Percentiles rank a stretch among this genome's conserved stretches.
Conservation (phyloP, 2,329 filamentous ascomycete genomes). For the Fusarium sp. region DNA sequence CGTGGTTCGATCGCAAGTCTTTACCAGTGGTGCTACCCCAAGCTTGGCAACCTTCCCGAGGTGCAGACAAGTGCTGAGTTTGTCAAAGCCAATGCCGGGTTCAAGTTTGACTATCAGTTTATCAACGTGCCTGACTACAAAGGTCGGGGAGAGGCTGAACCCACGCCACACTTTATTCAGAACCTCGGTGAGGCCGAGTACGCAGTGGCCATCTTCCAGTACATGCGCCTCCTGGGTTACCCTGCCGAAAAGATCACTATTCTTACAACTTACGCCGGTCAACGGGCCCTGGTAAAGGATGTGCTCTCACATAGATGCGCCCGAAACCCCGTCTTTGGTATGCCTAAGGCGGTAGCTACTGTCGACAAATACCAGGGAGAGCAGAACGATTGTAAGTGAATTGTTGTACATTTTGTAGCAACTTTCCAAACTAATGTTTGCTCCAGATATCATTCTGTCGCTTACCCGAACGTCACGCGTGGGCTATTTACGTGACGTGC, state of each 20-base stretch:
- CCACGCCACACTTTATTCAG: constrained; percentile 93
- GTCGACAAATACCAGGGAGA: constrained; percentile 99
- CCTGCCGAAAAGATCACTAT: constrained; percentile 86
- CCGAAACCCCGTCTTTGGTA: constrained; percentile 83
- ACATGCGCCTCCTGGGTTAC: constrained; percentile 96
- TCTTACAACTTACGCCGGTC: constrained; percentile 91
- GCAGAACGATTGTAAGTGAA: constrained; percentile 91
- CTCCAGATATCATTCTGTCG: constrained; percentile 86
- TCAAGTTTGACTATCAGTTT: constrained; percentile 95
- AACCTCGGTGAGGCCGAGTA: constrained; percentile 98
- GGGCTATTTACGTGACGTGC: constrained; percentile 92
- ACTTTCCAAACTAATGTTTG: constrained; percentile 29
- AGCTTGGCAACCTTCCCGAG: constrained; percentile 79
- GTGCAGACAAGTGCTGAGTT: constrained; percentile 78
- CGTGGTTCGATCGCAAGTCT: constrained; percentile 86
- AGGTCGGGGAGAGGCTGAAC: constrained; percentile 86
- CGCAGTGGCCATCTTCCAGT: constrained; percentile 93
- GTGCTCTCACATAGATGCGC: constrained; percentile 86
- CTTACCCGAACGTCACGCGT: constrained; percentile 88
- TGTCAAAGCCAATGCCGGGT: constrained; percentile 84
- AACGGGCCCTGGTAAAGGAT: constrained; percentile 87
- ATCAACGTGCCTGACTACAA: constrained; percentile 96
- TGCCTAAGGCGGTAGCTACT: constrained; percentile 90
- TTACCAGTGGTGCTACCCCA: constrained; percentile 92
- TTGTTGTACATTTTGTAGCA: not conserved